Evolutionary conservation across 2,329 filamentous ascomycete species (phyloP).

Genomic region (Calonectria multiphialidica): DNA sequence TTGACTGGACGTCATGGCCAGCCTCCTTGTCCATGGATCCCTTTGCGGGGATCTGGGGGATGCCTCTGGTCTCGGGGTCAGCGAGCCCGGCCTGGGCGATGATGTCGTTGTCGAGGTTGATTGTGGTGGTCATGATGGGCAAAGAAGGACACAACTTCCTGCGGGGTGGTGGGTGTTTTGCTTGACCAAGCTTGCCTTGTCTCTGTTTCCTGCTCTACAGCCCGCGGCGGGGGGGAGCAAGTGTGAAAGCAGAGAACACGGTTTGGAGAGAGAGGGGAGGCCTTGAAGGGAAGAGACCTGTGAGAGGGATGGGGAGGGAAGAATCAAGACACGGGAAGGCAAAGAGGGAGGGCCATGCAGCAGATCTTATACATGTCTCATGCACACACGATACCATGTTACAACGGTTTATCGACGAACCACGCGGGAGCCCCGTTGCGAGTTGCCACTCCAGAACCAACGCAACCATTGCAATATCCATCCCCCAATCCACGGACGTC

Average conservation of each 20-base stretch:
- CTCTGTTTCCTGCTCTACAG: neutral
- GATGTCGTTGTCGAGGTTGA: slow-evolving; percentile 51
- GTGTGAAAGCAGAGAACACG: neutral
- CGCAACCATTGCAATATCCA: neutral
- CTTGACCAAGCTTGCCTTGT: neutral
- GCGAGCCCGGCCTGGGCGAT: slow-evolving; percentile 49
- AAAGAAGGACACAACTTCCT: neutral
- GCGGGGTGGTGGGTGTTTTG: neutral
- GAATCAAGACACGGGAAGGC: slow-evolving; percentile 6
- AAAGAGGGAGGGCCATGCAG: neutral
- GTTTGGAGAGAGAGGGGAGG: neutral
- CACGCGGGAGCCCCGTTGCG: slow-evolving; percentile 4
- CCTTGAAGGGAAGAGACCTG: neutral
- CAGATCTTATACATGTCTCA: slow-evolving; percentile 18
- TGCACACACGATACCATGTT: neutral
- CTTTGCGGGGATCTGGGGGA: slow-evolving; percentile 40
- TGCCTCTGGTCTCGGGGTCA: slow-evolving; percentile 47
- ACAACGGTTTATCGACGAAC: neutral
- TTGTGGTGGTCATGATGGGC: slow-evolving; percentile 49
- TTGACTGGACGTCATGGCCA: slow-evolving; percentile 36
- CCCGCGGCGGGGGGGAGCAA: neutral
- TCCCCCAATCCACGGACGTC: neutral
- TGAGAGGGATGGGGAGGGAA: slow-evolving; percentile 18
- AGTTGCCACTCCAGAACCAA: slow-evolving; percentile 5
- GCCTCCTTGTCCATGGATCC: slow-evolving; percentile 49